Percentiles rank a stretch among this genome's conserved stretches.
phyloP scores from a whole-genome alignment of 2,329 filamentous ascomycete genomes.

The Arachnopeziza araneosa region DNA sequence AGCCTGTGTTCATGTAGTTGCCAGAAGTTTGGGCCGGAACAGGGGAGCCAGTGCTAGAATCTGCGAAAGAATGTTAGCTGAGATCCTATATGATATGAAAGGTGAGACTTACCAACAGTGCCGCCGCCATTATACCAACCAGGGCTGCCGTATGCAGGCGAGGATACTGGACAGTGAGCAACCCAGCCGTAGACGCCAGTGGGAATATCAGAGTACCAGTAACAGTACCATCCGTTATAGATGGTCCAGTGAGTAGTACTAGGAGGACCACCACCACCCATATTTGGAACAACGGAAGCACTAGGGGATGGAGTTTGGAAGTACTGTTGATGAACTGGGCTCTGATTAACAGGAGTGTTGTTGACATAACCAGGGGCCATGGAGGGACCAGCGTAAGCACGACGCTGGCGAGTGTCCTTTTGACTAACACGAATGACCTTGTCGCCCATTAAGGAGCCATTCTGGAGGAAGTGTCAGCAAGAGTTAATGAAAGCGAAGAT shows the following conservation, averaged over 20 bases:
- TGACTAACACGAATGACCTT: conserved; percentile 25
- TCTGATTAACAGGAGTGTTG: not conserved
- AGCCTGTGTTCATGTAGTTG: not conserved
- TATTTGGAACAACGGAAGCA: not conserved
- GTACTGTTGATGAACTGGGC: not conserved
- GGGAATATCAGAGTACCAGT: not conserved
- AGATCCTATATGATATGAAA: not conserved
- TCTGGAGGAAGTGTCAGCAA: conserved; percentile 12
- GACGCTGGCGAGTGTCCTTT: conserved; percentile 26
- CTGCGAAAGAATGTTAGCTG: not conserved
- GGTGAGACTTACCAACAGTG: not conserved
- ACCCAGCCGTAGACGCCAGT: not conserved
- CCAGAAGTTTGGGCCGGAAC: not conserved
- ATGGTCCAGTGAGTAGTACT: not conserved
- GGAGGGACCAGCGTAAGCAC: conserved; percentile 1
- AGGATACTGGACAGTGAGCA: not conserved
- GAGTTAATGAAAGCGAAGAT: conserved; percentile 1
- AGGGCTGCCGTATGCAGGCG: not conserved
- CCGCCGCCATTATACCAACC: not conserved
- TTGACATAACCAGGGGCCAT: not conserved
- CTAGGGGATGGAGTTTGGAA: not conserved
- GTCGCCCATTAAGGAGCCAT: conserved; percentile 19
- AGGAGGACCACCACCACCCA: not conserved
- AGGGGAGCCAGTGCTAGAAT: not conserved
- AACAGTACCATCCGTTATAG: not conserved